These are phyloP conservation scores for Lepiota brunneoincarnata DNA, from an alignment of 768 basidiomycete species.

Conservation along the genomic window DNA sequence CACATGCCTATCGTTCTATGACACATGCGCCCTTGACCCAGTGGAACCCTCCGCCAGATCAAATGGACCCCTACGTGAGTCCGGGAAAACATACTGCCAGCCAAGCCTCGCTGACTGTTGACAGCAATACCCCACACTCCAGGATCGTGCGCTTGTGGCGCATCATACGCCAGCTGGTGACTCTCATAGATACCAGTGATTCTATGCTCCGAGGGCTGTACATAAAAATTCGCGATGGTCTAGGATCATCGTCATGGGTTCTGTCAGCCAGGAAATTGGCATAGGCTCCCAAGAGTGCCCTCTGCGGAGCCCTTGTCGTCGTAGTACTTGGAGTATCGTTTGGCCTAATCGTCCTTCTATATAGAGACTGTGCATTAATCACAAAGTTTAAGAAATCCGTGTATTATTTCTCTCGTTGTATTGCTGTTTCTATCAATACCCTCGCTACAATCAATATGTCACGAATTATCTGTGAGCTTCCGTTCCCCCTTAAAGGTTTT, in stretches of 20 bases:
- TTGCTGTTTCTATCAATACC: conserved; percentile 6
- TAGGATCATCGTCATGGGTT: conserved; percentile 1
- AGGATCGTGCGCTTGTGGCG: conserved; percentile 34
- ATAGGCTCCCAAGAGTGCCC: neutral
- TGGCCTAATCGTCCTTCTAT: conserved; percentile 2
- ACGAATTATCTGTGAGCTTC: neutral
- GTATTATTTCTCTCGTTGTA: conserved; percentile 10
- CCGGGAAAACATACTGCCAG: neutral
- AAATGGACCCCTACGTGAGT: conserved; percentile 67
- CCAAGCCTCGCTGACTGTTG: neutral
- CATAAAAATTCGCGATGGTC: conserved; percentile 5
- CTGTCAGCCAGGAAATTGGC: neutral
- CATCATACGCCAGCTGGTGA: conserved; percentile 36
- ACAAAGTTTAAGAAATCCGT: conserved; percentile 8
- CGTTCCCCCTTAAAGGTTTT: neutral
- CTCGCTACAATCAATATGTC: conserved; percentile 6
- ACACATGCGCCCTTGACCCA: conserved; percentile 48
- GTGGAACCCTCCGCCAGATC: conserved; percentile 55
- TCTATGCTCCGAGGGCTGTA: neutral
- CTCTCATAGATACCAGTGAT: conserved; percentile 44
- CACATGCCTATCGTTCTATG: conserved; percentile 48
- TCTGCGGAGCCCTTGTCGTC: neutral
- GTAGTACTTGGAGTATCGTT: conserved; percentile 1
- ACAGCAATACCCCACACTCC: conserved; percentile 25
- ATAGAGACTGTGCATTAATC: conserved; percentile 13